phyloP scores from a whole-genome alignment of 306 rosid species.

The Astragalus glycyphyllos region DNA sequence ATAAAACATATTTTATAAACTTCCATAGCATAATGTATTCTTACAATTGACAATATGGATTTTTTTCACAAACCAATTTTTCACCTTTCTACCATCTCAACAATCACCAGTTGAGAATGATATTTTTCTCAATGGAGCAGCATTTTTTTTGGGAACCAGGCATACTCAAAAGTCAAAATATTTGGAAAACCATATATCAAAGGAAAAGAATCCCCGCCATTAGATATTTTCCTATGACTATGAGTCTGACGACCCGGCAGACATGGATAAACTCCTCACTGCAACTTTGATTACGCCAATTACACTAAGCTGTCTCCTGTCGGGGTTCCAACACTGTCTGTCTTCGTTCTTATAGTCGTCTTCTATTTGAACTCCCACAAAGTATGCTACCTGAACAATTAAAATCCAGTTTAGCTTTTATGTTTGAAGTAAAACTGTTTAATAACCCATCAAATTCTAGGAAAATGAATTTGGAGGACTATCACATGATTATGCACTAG shows the following conservation, averaged over 20 bases:
- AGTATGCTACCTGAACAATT: constrained; percentile 78
- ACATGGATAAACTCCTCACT: constrained; percentile 80
- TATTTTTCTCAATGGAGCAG: constrained; percentile 2
- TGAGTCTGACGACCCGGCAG: constrained; percentile 66
- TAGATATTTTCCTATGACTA: constrained; percentile 40
- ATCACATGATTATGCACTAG: constrained; percentile 28
- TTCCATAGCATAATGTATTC: constrained; percentile 23
- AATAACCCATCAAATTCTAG: constrained; percentile 16
- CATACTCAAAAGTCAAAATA: background rate
- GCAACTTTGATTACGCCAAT: constrained; percentile 88
- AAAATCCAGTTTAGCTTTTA: constrained; percentile 6
- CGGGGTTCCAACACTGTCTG: constrained; percentile 64
- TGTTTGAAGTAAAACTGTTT: background rate
- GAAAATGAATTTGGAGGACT: constrained; percentile 28
- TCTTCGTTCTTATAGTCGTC: constrained; percentile 57
- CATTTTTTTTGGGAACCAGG: constrained; percentile 4
- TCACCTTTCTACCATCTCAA: constrained; percentile 43
- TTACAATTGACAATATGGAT: constrained; percentile 39
- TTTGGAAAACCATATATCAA: constrained; percentile 21
- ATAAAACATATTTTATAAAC: constrained; percentile 22
- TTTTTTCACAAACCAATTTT: constrained; percentile 36
- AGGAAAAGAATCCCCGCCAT: constrained; percentile 22
- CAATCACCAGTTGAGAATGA: constrained; percentile 40
- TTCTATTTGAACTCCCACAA: constrained; percentile 86
- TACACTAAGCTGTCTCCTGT: constrained; percentile 76